A percentile compares a stretch with the other conserved stretches of the same genome.
These are phyloP conservation scores for Dothideomycetes sp. DNA, from an alignment of 2,329 filamentous ascomycete species.

Conservation along the genomic window DNA sequence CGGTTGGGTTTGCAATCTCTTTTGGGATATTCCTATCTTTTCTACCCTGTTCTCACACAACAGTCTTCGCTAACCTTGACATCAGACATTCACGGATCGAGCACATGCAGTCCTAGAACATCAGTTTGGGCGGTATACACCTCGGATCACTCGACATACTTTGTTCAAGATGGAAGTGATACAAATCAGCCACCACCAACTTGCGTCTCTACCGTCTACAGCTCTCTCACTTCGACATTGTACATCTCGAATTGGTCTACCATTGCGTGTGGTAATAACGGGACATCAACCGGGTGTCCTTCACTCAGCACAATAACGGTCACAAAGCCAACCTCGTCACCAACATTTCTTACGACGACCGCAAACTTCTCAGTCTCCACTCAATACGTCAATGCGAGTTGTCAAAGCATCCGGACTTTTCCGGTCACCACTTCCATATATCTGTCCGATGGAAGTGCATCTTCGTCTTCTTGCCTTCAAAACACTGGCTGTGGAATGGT, in stretches of 20 bases:
- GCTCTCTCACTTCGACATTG: conserved; percentile 3
- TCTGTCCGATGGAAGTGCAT: neutral
- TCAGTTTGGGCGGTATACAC: conserved; percentile 6
- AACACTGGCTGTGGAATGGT: too few relatives aligned
- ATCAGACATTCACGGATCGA: too few relatives aligned
- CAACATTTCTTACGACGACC: neutral
- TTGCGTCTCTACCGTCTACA: conserved; percentile 10
- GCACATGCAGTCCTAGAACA: conserved; percentile 1
- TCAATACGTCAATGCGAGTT: neutral
- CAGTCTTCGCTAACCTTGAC: too few relatives aligned
- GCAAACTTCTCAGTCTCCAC: conserved; percentile 8
- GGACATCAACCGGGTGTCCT: neutral
- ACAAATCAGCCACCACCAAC: neutral
- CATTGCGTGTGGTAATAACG: neutral
- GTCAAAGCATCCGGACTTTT: conserved; percentile 1
- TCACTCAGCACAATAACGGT: neutral
- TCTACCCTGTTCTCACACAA: too few relatives aligned
- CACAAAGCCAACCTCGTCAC: neutral
- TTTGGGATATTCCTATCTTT: too few relatives aligned
- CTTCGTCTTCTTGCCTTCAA: too few relatives aligned
- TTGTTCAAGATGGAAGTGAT: neutral
- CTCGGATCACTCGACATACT: conserved; percentile 5
- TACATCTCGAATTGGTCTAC: conserved; percentile 9
- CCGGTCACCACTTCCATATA: conserved; percentile 5
- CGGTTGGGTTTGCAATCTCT: too few relatives aligned